A percentile compares a stretch with the other conserved stretches of the same genome.
Conservation (phyloP, 331 rosid species). For the Rhamnella rubrinervis region DNA sequence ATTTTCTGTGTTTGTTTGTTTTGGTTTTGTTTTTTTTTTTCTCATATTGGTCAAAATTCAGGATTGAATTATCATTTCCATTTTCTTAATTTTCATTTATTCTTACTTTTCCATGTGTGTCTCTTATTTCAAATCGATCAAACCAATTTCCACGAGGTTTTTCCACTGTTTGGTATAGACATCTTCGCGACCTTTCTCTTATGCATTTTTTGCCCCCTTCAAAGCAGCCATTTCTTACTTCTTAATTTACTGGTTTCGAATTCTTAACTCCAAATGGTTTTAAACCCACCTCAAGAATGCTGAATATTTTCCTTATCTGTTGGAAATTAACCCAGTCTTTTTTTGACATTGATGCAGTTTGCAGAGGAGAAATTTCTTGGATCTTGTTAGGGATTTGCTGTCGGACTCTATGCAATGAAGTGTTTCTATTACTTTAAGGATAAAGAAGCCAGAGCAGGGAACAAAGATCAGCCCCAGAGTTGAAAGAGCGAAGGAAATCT, state of each 20-base stretch:
- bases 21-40: neutral
- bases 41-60: neutral
- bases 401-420: conserved; percentile 46
- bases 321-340: neutral
- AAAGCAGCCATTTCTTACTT: too few relatives aligned
- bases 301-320: neutral
- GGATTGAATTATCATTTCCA: too few relatives aligned
- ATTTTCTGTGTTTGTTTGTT: neutral
- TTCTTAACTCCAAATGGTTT: too few relatives aligned
- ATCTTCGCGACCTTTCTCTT: too few relatives aligned
- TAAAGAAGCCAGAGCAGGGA: conserved; percentile 37
- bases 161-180: too few relatives aligned
- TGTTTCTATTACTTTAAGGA: conserved; percentile 70
- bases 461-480: conserved; percentile 78
- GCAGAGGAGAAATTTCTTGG: conserved; percentile 14
- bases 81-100: too few relatives aligned
- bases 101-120: too few relatives aligned
- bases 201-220: too few relatives aligned
- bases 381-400: conserved; percentile 4
- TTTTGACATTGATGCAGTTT: conserved; percentile 16
- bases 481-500: conserved; percentile 43
- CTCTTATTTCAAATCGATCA: too few relatives aligned
- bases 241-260: too few relatives aligned
- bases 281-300: too few relatives aligned
- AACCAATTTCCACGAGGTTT: too few relatives aligned